Conservation (phyloP, 805 yeast species). For the Myxozyma nipponensis region DNA sequence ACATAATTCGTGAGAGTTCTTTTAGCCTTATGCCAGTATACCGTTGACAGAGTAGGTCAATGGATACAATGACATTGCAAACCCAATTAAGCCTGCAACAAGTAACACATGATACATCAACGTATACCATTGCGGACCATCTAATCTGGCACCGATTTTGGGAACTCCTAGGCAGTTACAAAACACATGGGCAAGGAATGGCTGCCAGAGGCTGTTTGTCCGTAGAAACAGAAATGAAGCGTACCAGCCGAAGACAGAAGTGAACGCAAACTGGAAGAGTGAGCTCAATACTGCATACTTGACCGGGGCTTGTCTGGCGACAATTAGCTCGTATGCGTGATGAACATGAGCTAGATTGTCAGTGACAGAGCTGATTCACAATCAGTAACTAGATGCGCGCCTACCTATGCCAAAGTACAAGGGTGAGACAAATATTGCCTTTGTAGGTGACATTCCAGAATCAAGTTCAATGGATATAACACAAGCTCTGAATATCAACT, state of each 20-base stretch:
- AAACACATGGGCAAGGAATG: slow-evolving; percentile 56
- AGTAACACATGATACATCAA: slow-evolving; percentile 41
- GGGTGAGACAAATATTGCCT: slow-evolving; percentile 47
- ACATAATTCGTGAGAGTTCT: neutral
- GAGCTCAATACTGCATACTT: slow-evolving; percentile 40
- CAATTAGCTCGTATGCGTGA: slow-evolving; percentile 55
- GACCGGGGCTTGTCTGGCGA: slow-evolving; percentile 30
- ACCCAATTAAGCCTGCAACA: slow-evolving; percentile 44
- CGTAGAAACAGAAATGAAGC: slow-evolving; percentile 55
- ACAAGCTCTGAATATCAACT: slow-evolving; percentile 59
- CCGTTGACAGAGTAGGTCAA: slow-evolving; percentile 25
- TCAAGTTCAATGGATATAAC: slow-evolving; percentile 37
- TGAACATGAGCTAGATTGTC: slow-evolving; percentile 73
- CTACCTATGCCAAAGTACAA: slow-evolving; percentile 55
- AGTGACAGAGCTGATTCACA: neutral
- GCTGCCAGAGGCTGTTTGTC: slow-evolving; percentile 53
- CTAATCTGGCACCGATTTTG: slow-evolving; percentile 18
- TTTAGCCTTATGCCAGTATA: neutral
- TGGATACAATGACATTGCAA: slow-evolving; percentile 35
- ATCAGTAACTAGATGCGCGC: too few species aligned
- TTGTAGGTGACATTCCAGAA: slow-evolving; percentile 26
- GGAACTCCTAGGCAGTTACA: slow-evolving; percentile 77
- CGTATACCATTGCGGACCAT: slow-evolving; percentile 33
- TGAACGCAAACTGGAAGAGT: slow-evolving; percentile 56
- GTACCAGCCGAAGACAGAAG: slow-evolving; percentile 66